Percentiles rank a stretch among this genome's conserved stretches.
phyloP scores from a whole-genome alignment of 139 green algal species.

The Chlamydomonas incerta region DNA sequence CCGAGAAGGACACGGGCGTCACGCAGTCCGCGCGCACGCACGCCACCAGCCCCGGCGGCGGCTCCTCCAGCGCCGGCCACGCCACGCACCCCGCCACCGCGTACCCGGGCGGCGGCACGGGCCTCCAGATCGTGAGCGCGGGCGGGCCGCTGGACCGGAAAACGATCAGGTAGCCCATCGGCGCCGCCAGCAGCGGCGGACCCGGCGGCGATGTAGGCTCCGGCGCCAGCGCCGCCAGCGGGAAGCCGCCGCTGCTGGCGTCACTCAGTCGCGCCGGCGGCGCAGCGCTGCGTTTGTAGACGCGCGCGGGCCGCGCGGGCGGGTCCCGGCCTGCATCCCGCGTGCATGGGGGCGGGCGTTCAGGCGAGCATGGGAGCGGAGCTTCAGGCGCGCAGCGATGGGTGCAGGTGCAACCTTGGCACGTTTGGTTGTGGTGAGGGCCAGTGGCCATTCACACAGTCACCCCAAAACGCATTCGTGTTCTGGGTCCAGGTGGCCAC shows the following conservation, averaged over 20 bases:
- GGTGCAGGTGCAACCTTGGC: too few relatives aligned
- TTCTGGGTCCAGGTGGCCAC: too few relatives aligned
- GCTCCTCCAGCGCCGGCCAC: background rate
- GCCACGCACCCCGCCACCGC: conserved; percentile 82
- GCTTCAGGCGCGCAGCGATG: too few relatives aligned
- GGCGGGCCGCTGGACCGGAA: conserved; percentile 52
- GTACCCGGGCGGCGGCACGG: conserved; percentile 71
- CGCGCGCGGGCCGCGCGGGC: background rate
- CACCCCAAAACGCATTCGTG: too few relatives aligned
- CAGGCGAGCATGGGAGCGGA: too few relatives aligned
- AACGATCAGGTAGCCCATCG: conserved; percentile 71
- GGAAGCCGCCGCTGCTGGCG: too few relatives aligned
- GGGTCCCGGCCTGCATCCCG: background rate
- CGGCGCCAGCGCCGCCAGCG: too few relatives aligned
- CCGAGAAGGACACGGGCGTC: too few relatives aligned
- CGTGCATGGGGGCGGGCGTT: too few relatives aligned
- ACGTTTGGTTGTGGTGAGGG: too few relatives aligned
- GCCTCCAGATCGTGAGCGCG: conserved; percentile 73
- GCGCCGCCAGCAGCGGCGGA: conserved; percentile 71
- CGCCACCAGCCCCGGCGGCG: background rate
- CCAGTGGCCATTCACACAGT: too few relatives aligned
- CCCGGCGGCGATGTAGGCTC: conserved; percentile 66
- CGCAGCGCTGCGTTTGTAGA: conserved; percentile 44
- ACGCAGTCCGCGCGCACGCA: background rate
- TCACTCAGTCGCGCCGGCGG: too few relatives aligned